Conservation (phyloP, 768 basidiomycete species). For the Dendrothele bispora region DNA sequence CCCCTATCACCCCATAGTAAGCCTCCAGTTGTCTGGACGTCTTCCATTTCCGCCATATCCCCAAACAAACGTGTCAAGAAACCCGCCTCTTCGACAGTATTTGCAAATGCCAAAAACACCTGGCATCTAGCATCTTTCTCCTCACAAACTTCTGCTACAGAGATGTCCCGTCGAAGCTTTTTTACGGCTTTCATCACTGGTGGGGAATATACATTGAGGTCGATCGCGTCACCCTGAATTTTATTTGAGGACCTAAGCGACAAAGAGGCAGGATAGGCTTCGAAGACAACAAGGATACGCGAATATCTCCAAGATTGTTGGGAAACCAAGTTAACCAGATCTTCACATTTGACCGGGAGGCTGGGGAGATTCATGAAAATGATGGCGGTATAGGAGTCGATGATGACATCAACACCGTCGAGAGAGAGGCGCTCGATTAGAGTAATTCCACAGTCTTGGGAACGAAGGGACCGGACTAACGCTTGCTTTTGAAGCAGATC, state of each 20-base stretch:
- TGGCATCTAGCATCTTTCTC: slow-evolving; percentile 43
- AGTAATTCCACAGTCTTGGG: slow-evolving; percentile 44
- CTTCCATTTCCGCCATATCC: slow-evolving; percentile 49
- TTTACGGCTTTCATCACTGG: slow-evolving; percentile 70
- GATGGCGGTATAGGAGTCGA: slow-evolving; percentile 54
- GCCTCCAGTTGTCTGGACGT: slow-evolving; percentile 41
- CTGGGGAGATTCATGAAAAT: slow-evolving; percentile 29
- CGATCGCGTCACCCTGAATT: slow-evolving; percentile 8
- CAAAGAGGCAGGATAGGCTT: slow-evolving; percentile 56
- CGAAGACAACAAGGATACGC: slow-evolving; percentile 60
- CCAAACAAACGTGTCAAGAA: slow-evolving; percentile 55
- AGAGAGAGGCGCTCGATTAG: slow-evolving; percentile 67
- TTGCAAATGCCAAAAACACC: slow-evolving; percentile 63
- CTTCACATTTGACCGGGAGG: slow-evolving; percentile 50
- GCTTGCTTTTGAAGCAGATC: slow-evolving; percentile 67
- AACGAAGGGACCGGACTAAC: slow-evolving; percentile 52
- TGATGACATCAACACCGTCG: slow-evolving; percentile 61
- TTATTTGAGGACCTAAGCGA: slow-evolving; percentile 28
- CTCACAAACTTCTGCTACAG: slow-evolving; percentile 59
- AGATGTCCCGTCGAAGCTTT: slow-evolving; percentile 62
- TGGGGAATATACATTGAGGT: slow-evolving; percentile 56
- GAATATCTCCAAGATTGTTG: slow-evolving; percentile 64
- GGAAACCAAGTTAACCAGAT: slow-evolving; percentile 43
- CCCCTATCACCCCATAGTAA: slow-evolving; percentile 56
- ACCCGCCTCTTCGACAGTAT: slow-evolving; percentile 58